Conservation (phyloP, 768 basidiomycete species). For the Lentinula sp. region DNA sequence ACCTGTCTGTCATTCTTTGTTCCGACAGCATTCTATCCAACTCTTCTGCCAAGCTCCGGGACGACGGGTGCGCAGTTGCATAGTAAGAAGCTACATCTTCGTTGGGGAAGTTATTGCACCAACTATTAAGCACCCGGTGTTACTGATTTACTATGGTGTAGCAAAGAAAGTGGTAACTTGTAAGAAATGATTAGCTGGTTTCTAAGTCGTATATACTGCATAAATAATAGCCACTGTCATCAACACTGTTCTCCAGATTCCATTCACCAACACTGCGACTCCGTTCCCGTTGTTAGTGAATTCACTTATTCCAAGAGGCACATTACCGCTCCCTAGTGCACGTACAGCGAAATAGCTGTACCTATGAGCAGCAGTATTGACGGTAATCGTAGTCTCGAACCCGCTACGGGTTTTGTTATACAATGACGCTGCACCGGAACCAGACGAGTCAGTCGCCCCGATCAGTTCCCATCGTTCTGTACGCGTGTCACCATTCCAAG, state of each 20-base stretch:
- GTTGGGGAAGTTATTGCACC: not conserved
- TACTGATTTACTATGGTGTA: too few species aligned
- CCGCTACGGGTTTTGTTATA: slow-evolving; percentile 5
- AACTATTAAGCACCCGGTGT: too few species aligned
- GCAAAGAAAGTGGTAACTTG: too few species aligned
- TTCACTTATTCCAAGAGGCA: not conserved
- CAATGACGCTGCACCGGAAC: not conserved
- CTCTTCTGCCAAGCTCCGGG: not conserved
- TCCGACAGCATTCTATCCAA: not conserved
- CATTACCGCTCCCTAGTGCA: not conserved
- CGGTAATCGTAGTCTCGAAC: slow-evolving; percentile 12
- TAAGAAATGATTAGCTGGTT: not conserved
- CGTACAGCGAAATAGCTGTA: not conserved
- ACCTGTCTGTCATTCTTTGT: not conserved
- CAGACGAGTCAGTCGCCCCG: not conserved
- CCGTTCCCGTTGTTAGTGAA: not conserved
- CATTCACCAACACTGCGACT: not conserved
- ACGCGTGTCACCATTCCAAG: slow-evolving; percentile 16
- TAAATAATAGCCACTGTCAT: not conserved
- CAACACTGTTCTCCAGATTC: not conserved
- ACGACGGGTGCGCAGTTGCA: not conserved
- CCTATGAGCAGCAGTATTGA: not conserved
- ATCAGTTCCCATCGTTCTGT: slow-evolving; percentile 8
- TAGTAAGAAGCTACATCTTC: not conserved
- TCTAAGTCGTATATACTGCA: not conserved